phyloP scores from a whole-genome alignment of 306 rosid genomes.

The Macrotyloma uniflorum region DNA sequence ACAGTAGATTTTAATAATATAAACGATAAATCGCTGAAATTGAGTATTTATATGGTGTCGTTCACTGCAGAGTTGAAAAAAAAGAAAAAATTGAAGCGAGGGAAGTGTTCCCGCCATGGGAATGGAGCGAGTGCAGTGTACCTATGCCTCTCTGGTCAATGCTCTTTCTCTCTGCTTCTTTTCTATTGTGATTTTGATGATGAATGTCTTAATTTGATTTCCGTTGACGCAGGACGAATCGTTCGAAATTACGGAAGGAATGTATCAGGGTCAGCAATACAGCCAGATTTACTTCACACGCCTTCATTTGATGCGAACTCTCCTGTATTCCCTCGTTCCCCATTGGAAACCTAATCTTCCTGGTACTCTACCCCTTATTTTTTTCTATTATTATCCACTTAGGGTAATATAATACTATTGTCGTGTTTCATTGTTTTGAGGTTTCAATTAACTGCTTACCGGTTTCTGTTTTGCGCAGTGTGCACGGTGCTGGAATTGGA shows the following conservation, averaged over 20 bases:
- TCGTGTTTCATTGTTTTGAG: neutral
- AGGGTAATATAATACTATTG: conserved; percentile 1
- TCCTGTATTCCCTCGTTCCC: conserved; percentile 70
- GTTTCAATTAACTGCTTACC: neutral
- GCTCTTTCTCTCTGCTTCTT: neutral
- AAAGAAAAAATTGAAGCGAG: neutral
- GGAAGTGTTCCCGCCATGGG: conserved; percentile 68
- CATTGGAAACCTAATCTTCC: conserved; percentile 76
- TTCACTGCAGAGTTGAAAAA: no score
- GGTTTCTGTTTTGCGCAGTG: conserved; percentile 53
- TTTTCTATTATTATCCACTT: neutral
- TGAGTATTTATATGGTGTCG: neutral
- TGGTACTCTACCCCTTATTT: conserved; percentile 45
- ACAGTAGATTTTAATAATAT: no score
- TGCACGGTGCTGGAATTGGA: conserved; percentile 76
- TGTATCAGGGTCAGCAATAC: conserved; percentile 80
- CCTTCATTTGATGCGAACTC: conserved; percentile 83
- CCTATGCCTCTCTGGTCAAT: conserved; percentile 56
- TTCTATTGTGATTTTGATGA: neutral
- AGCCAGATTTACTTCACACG: conserved; percentile 90
- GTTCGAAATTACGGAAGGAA: conserved; percentile 67
- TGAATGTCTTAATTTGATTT: neutral
- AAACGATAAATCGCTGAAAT: neutral
- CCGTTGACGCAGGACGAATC: conserved; percentile 55
- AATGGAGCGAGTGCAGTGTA: conserved; percentile 69